A percentile compares a stretch with the other conserved stretches of the same genome.
Evolutionary conservation across 1,284 basidiomycete species (phyloP).

Genomic region (Microbotryum saponariae): DNA sequence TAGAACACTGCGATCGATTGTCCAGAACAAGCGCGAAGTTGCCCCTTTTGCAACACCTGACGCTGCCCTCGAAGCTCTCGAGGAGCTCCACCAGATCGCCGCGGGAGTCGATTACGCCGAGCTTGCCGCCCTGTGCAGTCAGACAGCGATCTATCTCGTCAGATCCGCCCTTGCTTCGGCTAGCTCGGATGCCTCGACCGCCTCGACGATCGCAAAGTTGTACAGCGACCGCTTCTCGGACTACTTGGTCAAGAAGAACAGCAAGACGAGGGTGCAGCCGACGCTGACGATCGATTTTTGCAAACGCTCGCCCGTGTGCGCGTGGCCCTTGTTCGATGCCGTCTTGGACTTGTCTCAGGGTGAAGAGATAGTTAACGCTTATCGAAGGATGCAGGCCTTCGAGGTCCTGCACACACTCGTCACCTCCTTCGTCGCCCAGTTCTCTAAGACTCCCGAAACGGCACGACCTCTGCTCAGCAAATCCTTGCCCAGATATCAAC

Average conservation of each 20-base stretch:
- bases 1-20: conserved; percentile 26
- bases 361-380: conserved; percentile 55
- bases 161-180: conserved; percentile 20
- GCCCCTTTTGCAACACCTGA: conserved; percentile 8
- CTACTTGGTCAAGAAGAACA: conserved; percentile 32
- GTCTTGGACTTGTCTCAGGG: conserved; percentile 11
- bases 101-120: conserved; percentile 17
- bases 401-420: conserved; percentile 62
- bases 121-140: conserved; percentile 21
- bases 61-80: conserved; percentile 26
- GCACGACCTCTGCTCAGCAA: conserved; percentile 40
- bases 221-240: conserved; percentile 18
- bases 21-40: conserved; percentile 21
- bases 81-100: conserved; percentile 23
- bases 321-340: conserved; percentile 17
- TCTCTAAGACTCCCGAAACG: too few species aligned
- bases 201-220: conserved; percentile 10
- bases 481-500: conserved; percentile 50
- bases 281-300: conserved; percentile 20
- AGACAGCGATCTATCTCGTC: conserved; percentile 28
- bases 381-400: conserved; percentile 66
- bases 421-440: conserved; percentile 29
- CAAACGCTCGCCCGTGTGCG: conserved; percentile 18
- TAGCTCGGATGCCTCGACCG: conserved; percentile 9
- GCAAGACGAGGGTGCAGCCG: conserved; percentile 31